Conservation (phyloP, 192 early-diverging fungal genomes). For the Coemansia sp. region DNA sequence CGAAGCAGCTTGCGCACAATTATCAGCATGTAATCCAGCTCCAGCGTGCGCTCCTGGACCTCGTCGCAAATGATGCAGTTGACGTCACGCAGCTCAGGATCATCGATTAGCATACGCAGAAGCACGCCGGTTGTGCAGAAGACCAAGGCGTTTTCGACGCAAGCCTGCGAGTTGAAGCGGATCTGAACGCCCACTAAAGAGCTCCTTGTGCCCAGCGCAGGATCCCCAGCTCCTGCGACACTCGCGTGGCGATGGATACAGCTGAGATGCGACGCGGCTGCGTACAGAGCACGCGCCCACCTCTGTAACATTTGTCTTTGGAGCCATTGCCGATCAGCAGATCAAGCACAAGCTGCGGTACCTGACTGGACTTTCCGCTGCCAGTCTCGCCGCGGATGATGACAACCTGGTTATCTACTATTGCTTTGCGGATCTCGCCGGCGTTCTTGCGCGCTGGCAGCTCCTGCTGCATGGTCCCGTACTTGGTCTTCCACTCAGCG, state of each 20-base stretch:
- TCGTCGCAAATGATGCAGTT: conserved; percentile 75
- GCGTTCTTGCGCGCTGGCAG: conserved; percentile 22
- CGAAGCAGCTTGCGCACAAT: conserved; percentile 68
- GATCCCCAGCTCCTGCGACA: conserved; percentile 59
- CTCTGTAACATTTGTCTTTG: conserved; percentile 16
- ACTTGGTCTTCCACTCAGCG: conserved; percentile 1
- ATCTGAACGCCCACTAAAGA: conserved; percentile 57
- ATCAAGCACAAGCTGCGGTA: conserved; percentile 81
- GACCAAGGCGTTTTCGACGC: conserved; percentile 58
- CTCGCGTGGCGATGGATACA: conserved; percentile 59
- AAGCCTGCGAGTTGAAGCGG: conserved; percentile 60
- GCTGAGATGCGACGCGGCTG: conserved; percentile 85
- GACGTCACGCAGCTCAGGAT: conserved; percentile 29
- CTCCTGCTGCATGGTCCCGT: conserved; percentile 7
- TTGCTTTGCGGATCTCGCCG: not conserved
- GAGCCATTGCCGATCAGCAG: conserved; percentile 58
- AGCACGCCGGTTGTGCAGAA: conserved; percentile 69
- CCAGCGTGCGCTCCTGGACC: conserved; percentile 77
- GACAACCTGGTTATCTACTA: conserved; percentile 16
- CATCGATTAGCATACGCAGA: conserved; percentile 49
- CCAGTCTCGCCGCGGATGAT: conserved; percentile 49
- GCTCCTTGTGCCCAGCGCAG: conserved; percentile 7
- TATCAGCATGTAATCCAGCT: conserved; percentile 80
- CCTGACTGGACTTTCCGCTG: conserved; percentile 64
- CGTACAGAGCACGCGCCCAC: conserved; percentile 72